These are phyloP conservation scores for Vanilla planifolia DNA, from an alignment of 106 monocot species.

Conservation along the genomic window DNA sequence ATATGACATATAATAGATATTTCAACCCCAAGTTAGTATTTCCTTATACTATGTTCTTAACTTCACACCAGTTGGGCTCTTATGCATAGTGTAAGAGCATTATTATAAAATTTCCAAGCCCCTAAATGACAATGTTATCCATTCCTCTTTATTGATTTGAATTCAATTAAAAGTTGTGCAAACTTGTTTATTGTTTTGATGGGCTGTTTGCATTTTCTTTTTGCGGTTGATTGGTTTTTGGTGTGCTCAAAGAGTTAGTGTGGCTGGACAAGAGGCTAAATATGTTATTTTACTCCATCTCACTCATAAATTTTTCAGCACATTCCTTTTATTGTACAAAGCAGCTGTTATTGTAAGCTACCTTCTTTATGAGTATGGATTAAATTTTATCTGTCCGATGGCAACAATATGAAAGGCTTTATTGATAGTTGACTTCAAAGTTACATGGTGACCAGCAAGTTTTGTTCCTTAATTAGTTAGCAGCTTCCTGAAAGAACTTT, in stretches of 20 bases:
- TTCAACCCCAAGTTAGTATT: too few species aligned
- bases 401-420: neutral
- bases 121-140: too few species aligned
- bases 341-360: neutral
- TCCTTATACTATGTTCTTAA: too few species aligned
- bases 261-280: neutral
- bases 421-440: constrained; percentile 1
- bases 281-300: neutral
- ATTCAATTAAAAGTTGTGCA: too few species aligned
- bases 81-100: too few species aligned
- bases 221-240: neutral
- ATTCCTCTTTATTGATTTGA: too few species aligned
- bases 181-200: too few species aligned
- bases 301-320: neutral
- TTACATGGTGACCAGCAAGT: neutral
- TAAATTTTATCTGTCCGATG: neutral
- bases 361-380: neutral
- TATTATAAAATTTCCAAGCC: too few species aligned
- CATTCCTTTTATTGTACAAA: neutral
- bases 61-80: too few species aligned
- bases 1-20: too few species aligned
- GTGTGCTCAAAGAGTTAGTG: neutral
- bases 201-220: too few species aligned
- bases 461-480: neutral
- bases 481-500: neutral